phyloP scores from a whole-genome alignment of 176 grass and related monocot genomes.

The Musa acuminata region DNA sequence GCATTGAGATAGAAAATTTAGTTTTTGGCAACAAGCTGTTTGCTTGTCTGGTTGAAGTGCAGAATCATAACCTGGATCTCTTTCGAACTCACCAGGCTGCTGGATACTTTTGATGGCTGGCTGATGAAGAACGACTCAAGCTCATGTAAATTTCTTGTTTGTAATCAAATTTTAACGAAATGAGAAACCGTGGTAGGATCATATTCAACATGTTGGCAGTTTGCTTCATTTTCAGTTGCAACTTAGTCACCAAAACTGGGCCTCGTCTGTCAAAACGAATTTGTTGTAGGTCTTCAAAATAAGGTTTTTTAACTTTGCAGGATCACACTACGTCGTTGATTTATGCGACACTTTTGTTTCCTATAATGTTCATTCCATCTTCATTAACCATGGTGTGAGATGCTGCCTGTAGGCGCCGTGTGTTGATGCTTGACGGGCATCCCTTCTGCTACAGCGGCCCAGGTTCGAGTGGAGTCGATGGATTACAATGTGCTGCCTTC shows the following conservation, averaged over 20 bases:
- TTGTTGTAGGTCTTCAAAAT: no score
- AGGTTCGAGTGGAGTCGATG: no score
- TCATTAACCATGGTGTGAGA: no score
- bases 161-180: neutral
- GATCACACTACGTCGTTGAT: neutral
- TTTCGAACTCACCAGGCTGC: neutral
- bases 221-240: neutral
- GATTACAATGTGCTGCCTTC: no score
- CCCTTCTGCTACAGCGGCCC: no score
- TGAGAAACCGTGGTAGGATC: no score
- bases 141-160: neutral
- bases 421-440: no score
- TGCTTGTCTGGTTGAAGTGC: neutral
- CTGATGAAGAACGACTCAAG: neutral
- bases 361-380: no score
- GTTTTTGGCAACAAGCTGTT: neutral
- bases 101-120: neutral
- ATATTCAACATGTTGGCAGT: no score
- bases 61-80: neutral
- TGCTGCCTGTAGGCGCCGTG: no score
- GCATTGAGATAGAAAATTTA: neutral
- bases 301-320: neutral
- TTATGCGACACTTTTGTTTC: neutral
- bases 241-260: neutral
- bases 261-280: neutral